Conservation (phyloP, 805 yeast genomes). For the Lachancea sp. region DNA sequence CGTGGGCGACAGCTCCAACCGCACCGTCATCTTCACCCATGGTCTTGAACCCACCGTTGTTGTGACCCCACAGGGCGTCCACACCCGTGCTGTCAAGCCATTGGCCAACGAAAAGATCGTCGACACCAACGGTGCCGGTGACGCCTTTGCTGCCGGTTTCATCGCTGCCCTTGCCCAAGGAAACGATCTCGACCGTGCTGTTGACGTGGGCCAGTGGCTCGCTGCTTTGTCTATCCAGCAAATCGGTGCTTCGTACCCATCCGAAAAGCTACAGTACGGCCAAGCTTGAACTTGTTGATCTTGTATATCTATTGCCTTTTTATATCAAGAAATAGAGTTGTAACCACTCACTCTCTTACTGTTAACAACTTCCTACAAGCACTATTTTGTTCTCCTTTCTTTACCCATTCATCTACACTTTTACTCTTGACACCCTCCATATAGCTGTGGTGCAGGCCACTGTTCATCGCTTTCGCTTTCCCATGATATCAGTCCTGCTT, state of each 20-base stretch:
- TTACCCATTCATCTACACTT: no score
- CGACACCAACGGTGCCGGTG: conserved; percentile 99
- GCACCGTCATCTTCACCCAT: conserved; percentile 92
- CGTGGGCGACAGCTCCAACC: conserved; percentile 51
- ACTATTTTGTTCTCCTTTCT: no score
- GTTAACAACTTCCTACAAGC: no score
- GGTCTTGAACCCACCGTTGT: conserved; percentile 87
- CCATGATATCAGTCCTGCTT: conserved; percentile 5
- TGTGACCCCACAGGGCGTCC: conserved; percentile 48
- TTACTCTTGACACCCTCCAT: no score
- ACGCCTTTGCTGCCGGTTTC: conserved; percentile 96
- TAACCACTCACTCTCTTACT: no score
- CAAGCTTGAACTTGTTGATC: conserved; percentile 2
- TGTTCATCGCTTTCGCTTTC: neutral
- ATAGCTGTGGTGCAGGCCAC: no score
- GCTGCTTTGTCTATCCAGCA: conserved; percentile 89
- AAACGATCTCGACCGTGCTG: conserved; percentile 50
- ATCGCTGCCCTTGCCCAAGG: conserved; percentile 80
- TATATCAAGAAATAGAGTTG: no score
- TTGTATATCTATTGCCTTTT: neutral
- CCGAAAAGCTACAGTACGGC: conserved; percentile 54
- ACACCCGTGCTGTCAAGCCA: conserved; percentile 60
- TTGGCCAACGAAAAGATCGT: conserved; percentile 60
- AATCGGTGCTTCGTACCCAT: conserved; percentile 91
- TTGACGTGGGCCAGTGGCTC: conserved; percentile 93